Evolutionary conservation across 345 rosid species (phyloP), one percentile per base, ranked within the genome.

Genomic region (Aquilaria malaccensis): DNA sequence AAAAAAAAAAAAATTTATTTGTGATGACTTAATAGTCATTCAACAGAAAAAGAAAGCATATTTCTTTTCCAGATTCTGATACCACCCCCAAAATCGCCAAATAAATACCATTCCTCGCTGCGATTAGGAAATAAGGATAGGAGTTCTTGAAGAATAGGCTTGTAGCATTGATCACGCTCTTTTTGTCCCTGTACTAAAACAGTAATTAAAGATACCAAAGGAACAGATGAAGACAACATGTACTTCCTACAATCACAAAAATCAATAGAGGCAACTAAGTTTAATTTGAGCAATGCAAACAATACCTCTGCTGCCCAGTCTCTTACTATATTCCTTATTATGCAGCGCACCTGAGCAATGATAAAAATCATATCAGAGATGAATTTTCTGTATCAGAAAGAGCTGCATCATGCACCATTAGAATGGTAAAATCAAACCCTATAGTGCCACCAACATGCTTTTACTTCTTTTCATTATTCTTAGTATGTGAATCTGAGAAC

Each of bases 221-320:
- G 33, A 60, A 3, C 45, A 55, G 45, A 59, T 43, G 48, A 4
- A 2, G 13, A 61, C 52, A 31, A 29, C 60, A 50, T 55, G 43
- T 30, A 14, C 56, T 32, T 22, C 22, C 22, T 33, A 46, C 61
- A 45, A 62, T 58, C 70, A 37, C 4, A 37, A 37, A 37, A 37
- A 37, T 37, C 43, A 37, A 37, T 37, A 37, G 43, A 37, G 43
- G 43, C 7, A 4, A 37, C 43, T 0, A 52, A 72, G 69, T 59
- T 33, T 49, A 63, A 56, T 13, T 2, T 50, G 45, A 48, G 49
- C 64, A 45, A 57, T 49, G 7, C 63, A 58, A 60, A 32, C 30
- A 52, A 68, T 80, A 90, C 99, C 99, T 94, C 99, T 54, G 80
- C 89, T 55, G 95, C 99, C 99, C 99, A 90, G 80, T 90, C 99